Base-by-base conservation (phyloP, 2,329 filamentous ascomycete genomes). In the Cordyceps javanica region DNA sequence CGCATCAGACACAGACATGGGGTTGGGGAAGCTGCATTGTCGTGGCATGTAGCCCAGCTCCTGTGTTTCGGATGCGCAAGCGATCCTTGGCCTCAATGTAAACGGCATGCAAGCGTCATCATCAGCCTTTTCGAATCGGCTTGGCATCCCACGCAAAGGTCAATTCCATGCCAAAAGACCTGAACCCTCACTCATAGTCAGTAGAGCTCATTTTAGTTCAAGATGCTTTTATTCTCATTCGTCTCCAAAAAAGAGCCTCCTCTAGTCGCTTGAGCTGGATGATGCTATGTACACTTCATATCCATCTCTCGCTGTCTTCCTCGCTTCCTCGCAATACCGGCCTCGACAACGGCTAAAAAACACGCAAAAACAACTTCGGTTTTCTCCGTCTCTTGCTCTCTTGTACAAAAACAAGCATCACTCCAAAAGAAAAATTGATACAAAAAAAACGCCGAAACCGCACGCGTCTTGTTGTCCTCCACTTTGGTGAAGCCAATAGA, bases 211-310 rank as follows among this genome's bases (percentile, higher is more conserved):
- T 36, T 32, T 32, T 36, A 8, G 16, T 57, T 50, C 55, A 57
- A 57, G 14, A 38, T 16, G 30, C 25, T 44, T 25, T 57, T 51
- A 51, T 51, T 51, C 30, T 51, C 21, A 38, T 16, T 45, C 46
- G 32, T 55, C 50, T 54, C 56, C 50, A 55, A 55, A 23, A 53
- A 54, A 41, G 30, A 46, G 36, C 25, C 14, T 30, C 25, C 32
- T 42, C 32, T 42, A 10, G 41, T 19, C 36, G 25, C 45, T 30
- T 5, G 45, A 41, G 28, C 21, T 41, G 56, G 49, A 39, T 26
- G 38, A 54, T 55, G 50, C 50, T 58, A 59, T 59, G 39, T 56
- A 59, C 53, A 57, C 46, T 50, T 53, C 39, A 46, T 41, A 59
- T 48, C 53, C 45, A 42, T 42, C 55, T 57, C 46, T 42, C 53